A percentile compares a stretch with the other conserved stretches of the same genome.
These are phyloP conservation scores for Mitragyna speciosa DNA, from an alignment of 257 asterid genomes.

Conservation along the genomic window DNA sequence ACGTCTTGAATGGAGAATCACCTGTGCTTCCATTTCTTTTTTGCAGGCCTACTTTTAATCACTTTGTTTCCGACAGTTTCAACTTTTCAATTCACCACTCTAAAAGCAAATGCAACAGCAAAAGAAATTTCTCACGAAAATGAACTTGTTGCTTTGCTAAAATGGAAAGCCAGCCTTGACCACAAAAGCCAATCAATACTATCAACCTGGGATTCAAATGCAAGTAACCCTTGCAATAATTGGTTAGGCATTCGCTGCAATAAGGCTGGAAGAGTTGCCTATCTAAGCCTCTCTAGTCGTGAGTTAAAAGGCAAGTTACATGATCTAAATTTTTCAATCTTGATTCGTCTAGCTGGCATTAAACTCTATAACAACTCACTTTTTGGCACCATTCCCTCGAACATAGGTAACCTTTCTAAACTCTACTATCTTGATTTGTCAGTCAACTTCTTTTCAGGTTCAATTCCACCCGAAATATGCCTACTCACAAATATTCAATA, in stretches of 20 bases:
- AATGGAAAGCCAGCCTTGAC: constrained; percentile 20
- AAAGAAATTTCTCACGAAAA: neutral
- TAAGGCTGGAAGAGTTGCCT: constrained; percentile 5
- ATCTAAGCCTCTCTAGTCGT: neutral
- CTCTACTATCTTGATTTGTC: constrained; percentile 12
- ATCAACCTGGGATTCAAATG: constrained; percentile 7
- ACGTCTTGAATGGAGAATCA: too few species aligned
- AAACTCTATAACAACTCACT: constrained; percentile 21
- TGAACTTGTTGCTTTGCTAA: constrained; percentile 4
- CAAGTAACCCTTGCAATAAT: constrained; percentile 7
- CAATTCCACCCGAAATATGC: constrained; percentile 27
- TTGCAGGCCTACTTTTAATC: too few species aligned
- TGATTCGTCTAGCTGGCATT: neutral
- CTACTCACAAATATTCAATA: constrained; percentile 5
- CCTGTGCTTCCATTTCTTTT: too few species aligned
- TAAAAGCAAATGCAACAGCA: constrained; percentile 5
- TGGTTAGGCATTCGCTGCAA: constrained; percentile 19
- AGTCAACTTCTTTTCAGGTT: neutral
- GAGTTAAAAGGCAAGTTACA: constrained; percentile 9
- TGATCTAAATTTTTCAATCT: constrained; percentile 1
- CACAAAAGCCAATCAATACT: constrained; percentile 6
- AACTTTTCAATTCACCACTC: neutral
- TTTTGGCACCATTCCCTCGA: constrained; percentile 27
- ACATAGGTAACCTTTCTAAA: constrained; percentile 9
- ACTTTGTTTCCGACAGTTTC: neutral